Evolutionary conservation across 2,329 filamentous ascomycete genomes (phyloP).

Genomic region (Pseudogymnoascus sp.): DNA sequence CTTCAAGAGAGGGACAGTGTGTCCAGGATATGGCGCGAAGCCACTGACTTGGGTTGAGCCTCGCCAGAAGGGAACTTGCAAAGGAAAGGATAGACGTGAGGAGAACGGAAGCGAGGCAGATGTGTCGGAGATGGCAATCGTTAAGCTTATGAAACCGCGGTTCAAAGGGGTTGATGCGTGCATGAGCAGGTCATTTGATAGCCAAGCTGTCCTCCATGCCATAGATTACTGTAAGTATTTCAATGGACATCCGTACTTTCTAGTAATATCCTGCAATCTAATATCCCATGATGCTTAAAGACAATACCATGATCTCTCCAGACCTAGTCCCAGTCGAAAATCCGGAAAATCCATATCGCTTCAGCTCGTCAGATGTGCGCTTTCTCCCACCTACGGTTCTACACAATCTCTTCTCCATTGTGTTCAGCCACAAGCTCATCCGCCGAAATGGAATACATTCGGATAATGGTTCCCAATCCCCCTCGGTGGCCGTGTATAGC

Average conservation of each 20-base stretch:
- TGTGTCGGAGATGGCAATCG: not conserved
- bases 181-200: slow-evolving; percentile 1
- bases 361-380: not conserved
- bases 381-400: not conserved
- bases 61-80: not conserved
- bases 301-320: slow-evolving; percentile 3
- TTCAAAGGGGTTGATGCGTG: not conserved
- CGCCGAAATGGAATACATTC: not conserved
- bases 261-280: not conserved
- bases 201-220: not conserved
- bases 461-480: not conserved
- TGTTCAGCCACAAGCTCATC: slow-evolving; percentile 5
- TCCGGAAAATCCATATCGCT: not conserved
- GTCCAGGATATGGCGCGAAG: slow-evolving; percentile 2
- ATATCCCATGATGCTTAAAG: not conserved
- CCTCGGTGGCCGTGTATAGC: slow-evolving; percentile 2
- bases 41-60: not conserved
- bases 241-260: not conserved
- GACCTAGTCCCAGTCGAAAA: not conserved
- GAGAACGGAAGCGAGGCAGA: not conserved
- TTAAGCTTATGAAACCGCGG: not conserved
- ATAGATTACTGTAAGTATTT: slow-evolving; percentile 6
- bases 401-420: not conserved
- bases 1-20: not conserved
- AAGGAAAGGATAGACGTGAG: not conserved